These are phyloP conservation scores for Gracilaria caudata DNA, from an alignment of 23 red algal genomes.

Conservation along the genomic window DNA sequence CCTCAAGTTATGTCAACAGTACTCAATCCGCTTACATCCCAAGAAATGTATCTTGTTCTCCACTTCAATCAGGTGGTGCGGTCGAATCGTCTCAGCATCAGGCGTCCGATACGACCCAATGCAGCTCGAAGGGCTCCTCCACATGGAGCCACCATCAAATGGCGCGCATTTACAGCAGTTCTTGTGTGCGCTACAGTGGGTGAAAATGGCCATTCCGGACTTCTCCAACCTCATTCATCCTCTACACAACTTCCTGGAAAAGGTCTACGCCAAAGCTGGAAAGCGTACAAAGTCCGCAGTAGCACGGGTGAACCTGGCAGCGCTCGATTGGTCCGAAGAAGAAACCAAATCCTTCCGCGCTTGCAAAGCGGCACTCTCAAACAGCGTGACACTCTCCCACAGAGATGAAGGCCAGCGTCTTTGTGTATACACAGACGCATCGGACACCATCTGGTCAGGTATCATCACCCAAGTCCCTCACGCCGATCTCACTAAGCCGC, in stretches of 20 bases:
- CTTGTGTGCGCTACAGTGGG: neutral
- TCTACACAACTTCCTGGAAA: neutral
- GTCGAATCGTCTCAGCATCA: neutral
- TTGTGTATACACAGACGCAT: constrained; percentile 6
- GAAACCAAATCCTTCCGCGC: neutral
- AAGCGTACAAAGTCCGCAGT: neutral
- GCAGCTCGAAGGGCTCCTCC: neutral
- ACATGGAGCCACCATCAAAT: neutral
- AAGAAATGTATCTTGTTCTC: constrained; percentile 20
- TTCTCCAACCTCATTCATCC: neutral
- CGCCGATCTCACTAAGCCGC: neutral
- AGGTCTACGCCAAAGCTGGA: neutral
- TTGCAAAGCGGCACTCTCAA: neutral
- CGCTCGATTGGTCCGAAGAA: neutral
- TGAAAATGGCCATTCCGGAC: neutral
- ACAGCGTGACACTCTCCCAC: neutral
- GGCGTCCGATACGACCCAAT: neutral
- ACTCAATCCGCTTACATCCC: constrained; percentile 5
- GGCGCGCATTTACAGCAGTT: constrained; percentile 17
- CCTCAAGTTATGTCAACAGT: neutral
- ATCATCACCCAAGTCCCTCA: constrained; percentile 11
- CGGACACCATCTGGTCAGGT: neutral
- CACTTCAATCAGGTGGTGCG: neutral
- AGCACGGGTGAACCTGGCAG: neutral
- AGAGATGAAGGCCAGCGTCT: neutral